Conservation (phyloP, 805 yeast species). For the Saccharomycopsis sp. region DNA sequence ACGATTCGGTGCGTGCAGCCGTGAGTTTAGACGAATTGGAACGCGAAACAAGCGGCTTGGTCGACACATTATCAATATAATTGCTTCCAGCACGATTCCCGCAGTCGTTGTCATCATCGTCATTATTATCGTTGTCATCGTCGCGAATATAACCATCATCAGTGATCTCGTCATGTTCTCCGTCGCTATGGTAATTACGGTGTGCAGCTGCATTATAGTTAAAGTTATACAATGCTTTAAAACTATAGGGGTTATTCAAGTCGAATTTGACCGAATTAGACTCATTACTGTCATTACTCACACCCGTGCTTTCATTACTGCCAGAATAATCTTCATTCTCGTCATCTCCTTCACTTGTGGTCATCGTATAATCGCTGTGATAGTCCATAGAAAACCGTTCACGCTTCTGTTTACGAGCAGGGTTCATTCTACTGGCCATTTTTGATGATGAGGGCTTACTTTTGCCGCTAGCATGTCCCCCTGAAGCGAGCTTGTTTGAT, state of each 20-base stretch:
- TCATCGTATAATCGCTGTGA: neutral
- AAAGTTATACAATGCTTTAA: neutral
- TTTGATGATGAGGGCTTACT: neutral
- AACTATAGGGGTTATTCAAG: neutral
- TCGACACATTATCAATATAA: constrained; percentile 14
- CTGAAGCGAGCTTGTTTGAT: constrained; percentile 12
- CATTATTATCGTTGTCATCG: neutral
- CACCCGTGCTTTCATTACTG: neutral
- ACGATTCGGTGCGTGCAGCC: neutral
- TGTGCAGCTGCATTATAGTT: neutral
- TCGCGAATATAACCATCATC: neutral
- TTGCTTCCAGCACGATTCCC: neutral
- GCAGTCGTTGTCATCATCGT: neutral
- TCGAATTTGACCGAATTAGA: neutral
- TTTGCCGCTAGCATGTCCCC: neutral
- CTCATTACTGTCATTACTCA: neutral
- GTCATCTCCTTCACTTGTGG: neutral
- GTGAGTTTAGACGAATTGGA: constrained; percentile 11
- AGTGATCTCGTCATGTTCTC: neutral
- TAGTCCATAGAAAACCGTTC: neutral
- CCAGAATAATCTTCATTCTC: neutral
- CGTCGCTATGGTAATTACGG: neutral
- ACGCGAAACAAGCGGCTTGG: constrained; percentile 16
- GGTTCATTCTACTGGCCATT: neutral
- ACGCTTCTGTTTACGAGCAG: neutral